Evolutionary conservation across 1,284 basidiomycete genomes (phyloP), one percentile per base, ranked within the genome.

Genomic region (Moesziomyces antarcticus): DNA sequence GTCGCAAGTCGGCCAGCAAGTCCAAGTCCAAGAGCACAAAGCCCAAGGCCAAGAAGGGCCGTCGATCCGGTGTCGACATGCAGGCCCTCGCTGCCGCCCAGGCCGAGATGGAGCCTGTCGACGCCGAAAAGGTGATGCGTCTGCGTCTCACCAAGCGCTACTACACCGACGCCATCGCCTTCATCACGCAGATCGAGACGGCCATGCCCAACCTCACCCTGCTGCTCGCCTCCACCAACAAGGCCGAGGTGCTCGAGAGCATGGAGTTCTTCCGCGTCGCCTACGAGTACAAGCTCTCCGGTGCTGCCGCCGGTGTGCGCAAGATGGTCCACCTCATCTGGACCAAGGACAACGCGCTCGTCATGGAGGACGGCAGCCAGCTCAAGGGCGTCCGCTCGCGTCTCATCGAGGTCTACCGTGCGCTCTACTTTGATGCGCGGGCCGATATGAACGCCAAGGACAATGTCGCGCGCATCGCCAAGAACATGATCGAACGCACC

Each of bases 321-420:
- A 92, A 91, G 81, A 99, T 99, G 96, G 84, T 99, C 7, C 97
- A 99, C 85, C 88, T 99, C 40, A 93, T 99, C 79, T 99, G 97
- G 97, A 89, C 90, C 14, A 99, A 98, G 83, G 96, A 98, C 84
- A 94, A 94, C 82, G 91, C 88, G 45, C 88, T 93, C 24, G 92
- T 92, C 14, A 89, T 89, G 21, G 93, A 93, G 81, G 81, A 83
- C 53, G 92, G 91, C 14, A 91, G 92, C 77, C 92, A 95, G 81
- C 85, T 94, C 51, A 97, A 95, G 84, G 94, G 94, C 18, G 88
- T 98, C 64, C 89, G 93, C 11, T 91, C 91, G 49, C 89, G 92
- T 44, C 87, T 99, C 50, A 88, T 99, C 75, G 96, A 98, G 75
- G 93, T 92, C 80, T 98, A 99, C 84, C 89, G 90, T 44, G 89